A percentile compares a stretch with the other conserved stretches of the same genome.
These are phyloP conservation scores for Suillus clintonianus DNA, from an alignment of 768 basidiomycete species.

Conservation along the genomic window DNA sequence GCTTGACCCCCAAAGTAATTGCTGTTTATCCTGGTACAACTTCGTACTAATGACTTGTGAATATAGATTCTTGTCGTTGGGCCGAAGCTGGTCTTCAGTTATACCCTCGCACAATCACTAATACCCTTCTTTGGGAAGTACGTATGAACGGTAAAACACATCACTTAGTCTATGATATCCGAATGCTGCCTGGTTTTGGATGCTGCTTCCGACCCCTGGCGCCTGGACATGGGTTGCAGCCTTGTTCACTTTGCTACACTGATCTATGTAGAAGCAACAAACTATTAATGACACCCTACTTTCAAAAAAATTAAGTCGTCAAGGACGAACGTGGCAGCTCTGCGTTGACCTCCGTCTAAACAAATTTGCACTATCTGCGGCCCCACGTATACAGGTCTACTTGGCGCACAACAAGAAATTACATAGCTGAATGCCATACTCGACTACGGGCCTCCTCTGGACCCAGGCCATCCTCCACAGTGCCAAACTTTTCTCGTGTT, in stretches of 20 bases:
- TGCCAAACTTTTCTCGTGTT: too few relatives aligned
- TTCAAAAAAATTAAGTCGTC: too few relatives aligned
- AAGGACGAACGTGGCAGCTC: neutral
- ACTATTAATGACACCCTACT: too few relatives aligned
- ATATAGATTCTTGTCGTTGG: slow-evolving; percentile 90
- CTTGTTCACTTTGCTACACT: neutral
- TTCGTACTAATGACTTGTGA: slow-evolving; percentile 31
- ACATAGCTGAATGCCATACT: too few relatives aligned
- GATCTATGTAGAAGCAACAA: neutral
- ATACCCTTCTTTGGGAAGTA: slow-evolving; percentile 92
- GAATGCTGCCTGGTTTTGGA: neutral
- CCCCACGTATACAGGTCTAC: neutral
- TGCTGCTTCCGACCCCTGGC: neutral
- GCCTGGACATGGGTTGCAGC: too few relatives aligned
- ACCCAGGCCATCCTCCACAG: too few relatives aligned
- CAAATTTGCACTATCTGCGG: neutral
- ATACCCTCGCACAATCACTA: slow-evolving; percentile 93
- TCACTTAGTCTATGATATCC: neutral
- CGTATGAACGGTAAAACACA: slow-evolving; percentile 44
- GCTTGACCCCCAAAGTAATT: slow-evolving; percentile 89
- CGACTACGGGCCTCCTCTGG: too few relatives aligned
- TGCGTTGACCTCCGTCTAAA: neutral
- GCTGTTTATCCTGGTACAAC: slow-evolving; percentile 21
- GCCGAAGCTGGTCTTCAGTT: slow-evolving; percentile 97
- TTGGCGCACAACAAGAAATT: neutral